Percentiles rank a stretch among this genome's conserved stretches.
Evolutionary conservation across 208 protist species (phyloP).

Genomic region (Tritrichomonas foetus): DNA sequence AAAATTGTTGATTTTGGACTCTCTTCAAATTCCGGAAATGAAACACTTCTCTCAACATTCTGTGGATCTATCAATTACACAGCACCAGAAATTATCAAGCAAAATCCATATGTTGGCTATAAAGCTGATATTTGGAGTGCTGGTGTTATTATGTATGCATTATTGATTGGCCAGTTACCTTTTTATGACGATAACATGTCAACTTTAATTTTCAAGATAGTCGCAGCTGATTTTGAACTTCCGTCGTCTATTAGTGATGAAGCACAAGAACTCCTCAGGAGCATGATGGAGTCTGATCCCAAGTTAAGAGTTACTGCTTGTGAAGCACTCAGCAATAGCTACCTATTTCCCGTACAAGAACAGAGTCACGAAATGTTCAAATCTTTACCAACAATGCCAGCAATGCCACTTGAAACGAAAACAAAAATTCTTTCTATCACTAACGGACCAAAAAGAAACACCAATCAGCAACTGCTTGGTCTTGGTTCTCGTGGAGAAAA

Average conservation of each 20-base stretch:
- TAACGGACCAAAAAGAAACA: no score
- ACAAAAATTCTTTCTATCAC: no score
- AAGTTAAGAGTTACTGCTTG: background rate
- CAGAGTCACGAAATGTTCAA: no score
- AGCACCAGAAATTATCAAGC: slow-evolving; percentile 43
- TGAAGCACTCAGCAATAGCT: background rate
- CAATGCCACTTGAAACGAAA: no score
- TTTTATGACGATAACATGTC: background rate
- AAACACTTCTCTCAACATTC: background rate
- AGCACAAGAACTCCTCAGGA: background rate
- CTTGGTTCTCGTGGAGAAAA: no score
- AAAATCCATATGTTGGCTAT: background rate
- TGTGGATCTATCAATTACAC: slow-evolving; percentile 44
- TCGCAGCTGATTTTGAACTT: background rate
- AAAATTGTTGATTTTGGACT: slow-evolving; percentile 47
- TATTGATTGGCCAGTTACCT: background rate
- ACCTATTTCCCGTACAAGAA: no score
- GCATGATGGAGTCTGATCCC: background rate
- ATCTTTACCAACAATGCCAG: no score
- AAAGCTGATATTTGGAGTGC: slow-evolving; percentile 41
- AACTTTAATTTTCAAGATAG: background rate
- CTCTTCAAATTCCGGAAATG: slow-evolving; percentile 28
- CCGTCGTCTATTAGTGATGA: background rate
- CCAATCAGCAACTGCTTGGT: no score
- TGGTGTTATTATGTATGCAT: slow-evolving; percentile 44